phyloP scores from a whole-genome alignment of 768 basidiomycete species.

The Tricholoma saponaceum region DNA sequence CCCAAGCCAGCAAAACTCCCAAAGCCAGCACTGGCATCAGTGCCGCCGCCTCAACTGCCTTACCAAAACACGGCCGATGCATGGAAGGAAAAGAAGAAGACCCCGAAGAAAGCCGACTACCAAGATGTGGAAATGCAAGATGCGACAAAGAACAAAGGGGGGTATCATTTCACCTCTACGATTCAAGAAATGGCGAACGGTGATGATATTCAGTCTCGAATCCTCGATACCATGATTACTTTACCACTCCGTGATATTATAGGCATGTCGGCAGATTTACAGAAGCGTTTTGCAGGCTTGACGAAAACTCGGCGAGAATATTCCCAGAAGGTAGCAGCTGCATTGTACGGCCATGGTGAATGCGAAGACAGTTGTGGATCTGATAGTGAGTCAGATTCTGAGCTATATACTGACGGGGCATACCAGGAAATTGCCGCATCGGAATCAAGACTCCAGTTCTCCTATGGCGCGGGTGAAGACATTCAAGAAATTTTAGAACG shows the following conservation, averaged over 20 bases:
- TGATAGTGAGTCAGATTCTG: too few relatives aligned
- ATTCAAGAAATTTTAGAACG: constrained; percentile 1
- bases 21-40: too few relatives aligned
- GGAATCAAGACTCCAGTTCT: neutral
- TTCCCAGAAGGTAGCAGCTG: neutral
- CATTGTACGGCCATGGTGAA: neutral
- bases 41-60: too few relatives aligned
- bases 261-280: constrained; percentile 5
- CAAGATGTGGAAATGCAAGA: too few relatives aligned
- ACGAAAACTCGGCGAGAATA: constrained; percentile 7
- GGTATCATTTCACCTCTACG: neutral
- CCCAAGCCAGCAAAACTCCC: too few relatives aligned
- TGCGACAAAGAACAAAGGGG: too few relatives aligned
- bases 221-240: constrained; percentile 4
- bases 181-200: constrained; percentile 1
- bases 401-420: neutral
- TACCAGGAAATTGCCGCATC: neutral
- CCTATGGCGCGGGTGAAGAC: neutral
- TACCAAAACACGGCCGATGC: too few relatives aligned
- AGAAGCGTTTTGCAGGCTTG: neutral
- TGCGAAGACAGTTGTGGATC: neutral
- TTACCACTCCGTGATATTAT: too few relatives aligned
- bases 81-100: too few relatives aligned
- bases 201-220: neutral
- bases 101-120: too few relatives aligned